Conservation (phyloP, 2,329 filamentous ascomycete species). For the Fusarium tupiense region DNA sequence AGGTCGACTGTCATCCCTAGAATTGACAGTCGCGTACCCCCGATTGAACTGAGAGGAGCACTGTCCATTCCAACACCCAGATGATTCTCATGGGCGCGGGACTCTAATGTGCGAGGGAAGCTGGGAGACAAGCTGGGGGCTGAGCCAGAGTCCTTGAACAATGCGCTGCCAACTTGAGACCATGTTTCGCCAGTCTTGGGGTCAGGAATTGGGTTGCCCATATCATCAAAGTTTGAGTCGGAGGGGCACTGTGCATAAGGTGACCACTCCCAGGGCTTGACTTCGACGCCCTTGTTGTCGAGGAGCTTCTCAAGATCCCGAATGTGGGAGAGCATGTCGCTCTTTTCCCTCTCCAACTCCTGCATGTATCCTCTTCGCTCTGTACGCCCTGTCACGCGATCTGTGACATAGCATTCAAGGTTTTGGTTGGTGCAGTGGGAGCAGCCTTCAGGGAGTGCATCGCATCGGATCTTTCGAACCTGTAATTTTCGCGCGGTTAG, state of each 20-base stretch:
- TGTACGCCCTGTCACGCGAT: slow-evolving; percentile 85
- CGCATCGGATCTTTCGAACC: slow-evolving; percentile 89
- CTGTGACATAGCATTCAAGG: slow-evolving; percentile 84
- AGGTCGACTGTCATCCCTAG: slow-evolving; percentile 84
- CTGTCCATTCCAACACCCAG: slow-evolving; percentile 72
- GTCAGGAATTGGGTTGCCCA: slow-evolving; percentile 37
- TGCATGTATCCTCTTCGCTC: slow-evolving; percentile 82
- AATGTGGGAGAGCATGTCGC: slow-evolving; percentile 72
- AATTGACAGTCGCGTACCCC: slow-evolving; percentile 79
- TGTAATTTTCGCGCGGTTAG: slow-evolving; percentile 46
- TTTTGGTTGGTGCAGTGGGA: slow-evolving; percentile 81
- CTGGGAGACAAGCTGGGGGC: slow-evolving; percentile 36
- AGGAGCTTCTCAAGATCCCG: slow-evolving; percentile 75
- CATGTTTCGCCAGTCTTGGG: slow-evolving; percentile 43
- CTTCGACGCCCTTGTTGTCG: slow-evolving; percentile 67
- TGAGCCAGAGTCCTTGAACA: slow-evolving; percentile 48
- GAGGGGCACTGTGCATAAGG: slow-evolving; percentile 45
- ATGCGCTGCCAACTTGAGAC: slow-evolving; percentile 47
- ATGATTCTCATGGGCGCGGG: slow-evolving; percentile 68
- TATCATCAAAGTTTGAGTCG: slow-evolving; percentile 40
- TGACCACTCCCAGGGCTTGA: slow-evolving; percentile 59
- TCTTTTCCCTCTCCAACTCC: slow-evolving; percentile 77
- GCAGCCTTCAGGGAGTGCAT: slow-evolving; percentile 82
- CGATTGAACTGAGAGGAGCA: slow-evolving; percentile 75
- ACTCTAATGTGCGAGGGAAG: slow-evolving; percentile 51